Evolutionary conservation across 1,284 basidiomycete species (phyloP), one percentile per base, ranked within the genome.

Genomic region (Trichosporon sp.): DNA sequence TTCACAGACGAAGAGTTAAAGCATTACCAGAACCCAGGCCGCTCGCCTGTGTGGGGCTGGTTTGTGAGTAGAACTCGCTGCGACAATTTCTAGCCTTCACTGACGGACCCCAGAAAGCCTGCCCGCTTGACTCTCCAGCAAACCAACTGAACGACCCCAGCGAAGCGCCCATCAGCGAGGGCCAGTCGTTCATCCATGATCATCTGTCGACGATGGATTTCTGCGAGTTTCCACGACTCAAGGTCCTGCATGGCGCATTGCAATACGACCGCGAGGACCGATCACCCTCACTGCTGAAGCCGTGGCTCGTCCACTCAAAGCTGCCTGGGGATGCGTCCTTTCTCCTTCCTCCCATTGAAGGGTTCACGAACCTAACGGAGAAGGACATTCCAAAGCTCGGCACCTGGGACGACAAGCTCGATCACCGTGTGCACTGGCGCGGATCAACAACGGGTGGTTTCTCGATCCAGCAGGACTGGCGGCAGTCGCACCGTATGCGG

Each of bases 201-300:
- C 83, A 83, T 62, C 65, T 79, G 9, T 72, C 77, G 14, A 82
- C 82, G 1, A 83, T 83, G 81, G 78, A 83, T 68, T 79, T 83
- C 68, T 84, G 83, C 73, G 72, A 80, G 66, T 82, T 81, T 64
- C 82, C 83, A 2, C 76, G 74, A 56, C 68, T 78, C n/a, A 81
- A 80, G 68, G 68, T 73, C 6, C 65, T 81, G 19, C 79, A 81
- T 61, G 79, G 79, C 5, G 78, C 79, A 19, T 73, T 80, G 72
- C 66, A 64, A 72, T 76, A 65, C 52, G 78, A 80, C 65, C 78
- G 75, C 59, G 73, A 73, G 29, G 71, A 73, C 56, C 74, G 79
- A 4, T 78, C 78, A n/a, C 77, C 74, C 32, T 78, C 77, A 0
- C 62, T 69, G 13, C 69, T 81, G 36, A 75, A 76, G 61, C 79